Percentiles rank a stretch among this genome's conserved stretches.
phyloP scores from a whole-genome alignment of 225 moss, liverwort and hornwort species.

The Physcomitrium patens region DNA sequence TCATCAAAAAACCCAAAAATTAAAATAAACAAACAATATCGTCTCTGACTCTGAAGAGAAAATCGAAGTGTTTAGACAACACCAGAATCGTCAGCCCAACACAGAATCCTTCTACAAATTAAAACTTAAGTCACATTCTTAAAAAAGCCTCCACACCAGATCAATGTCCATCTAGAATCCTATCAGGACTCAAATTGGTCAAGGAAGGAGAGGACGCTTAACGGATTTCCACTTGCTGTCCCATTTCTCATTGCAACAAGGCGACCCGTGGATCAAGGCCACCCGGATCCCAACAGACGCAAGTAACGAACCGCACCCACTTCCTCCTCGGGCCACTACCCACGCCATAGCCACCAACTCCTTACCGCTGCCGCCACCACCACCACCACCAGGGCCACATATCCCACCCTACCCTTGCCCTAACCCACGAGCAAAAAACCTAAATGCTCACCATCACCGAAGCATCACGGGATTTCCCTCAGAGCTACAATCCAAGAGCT shows the following conservation, averaged over 20 bases:
- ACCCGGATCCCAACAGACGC: conserved; percentile 27
- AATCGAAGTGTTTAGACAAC: too few species aligned
- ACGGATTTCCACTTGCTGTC: conserved; percentile 68
- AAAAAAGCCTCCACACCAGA: neutral
- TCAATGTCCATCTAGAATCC: neutral
- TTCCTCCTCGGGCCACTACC: conserved; percentile 27
- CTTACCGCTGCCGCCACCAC: neutral
- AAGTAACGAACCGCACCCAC: conserved; percentile 24
- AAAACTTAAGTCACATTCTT: neutral
- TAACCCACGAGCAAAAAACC: neutral
- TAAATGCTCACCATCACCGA: conserved; percentile 8
- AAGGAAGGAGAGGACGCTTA: conserved; percentile 20
- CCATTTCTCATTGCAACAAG: conserved; percentile 50
- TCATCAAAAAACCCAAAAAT: neutral
- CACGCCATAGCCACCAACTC: conserved; percentile 26
- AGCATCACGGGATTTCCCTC: neutral
- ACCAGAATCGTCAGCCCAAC: neutral
- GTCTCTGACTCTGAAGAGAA: neutral
- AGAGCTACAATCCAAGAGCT: too few species aligned
- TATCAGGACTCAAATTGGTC: neutral
- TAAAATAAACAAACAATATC: neutral
- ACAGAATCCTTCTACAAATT: neutral
- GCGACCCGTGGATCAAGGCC: conserved; percentile 41
- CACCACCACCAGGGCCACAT: conserved; percentile 19
- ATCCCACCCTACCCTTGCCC: neutral